Evolutionary conservation across 441 rosid genomes (phyloP), one percentile per base, ranked within the genome.

Genomic region (Gossypium trilobum): DNA sequence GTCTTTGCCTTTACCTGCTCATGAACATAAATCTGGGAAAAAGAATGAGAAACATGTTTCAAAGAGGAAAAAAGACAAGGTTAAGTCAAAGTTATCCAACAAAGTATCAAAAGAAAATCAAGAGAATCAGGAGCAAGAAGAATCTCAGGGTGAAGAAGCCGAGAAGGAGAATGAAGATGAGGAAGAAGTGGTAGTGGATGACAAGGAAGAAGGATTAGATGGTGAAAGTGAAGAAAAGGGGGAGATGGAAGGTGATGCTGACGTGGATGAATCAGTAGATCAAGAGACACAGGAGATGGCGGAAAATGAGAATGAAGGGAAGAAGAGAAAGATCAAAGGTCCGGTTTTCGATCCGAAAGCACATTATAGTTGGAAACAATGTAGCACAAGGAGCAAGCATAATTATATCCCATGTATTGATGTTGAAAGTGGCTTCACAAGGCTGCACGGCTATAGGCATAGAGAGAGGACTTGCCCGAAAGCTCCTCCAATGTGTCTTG

Each of bases 351-450:
- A 94, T 85, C 90, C 97, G 0, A 92, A 90, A 70, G 89, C 87
- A 23, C 91, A 73, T 79, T 92, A 88, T 75, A 85, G 75, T 80
- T 95, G 99, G 99, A 92, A 84, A 76, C 65, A 88, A 72, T 95
- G 99, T 71, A 85, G 79, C 84, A 85, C 91, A 68, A 91, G 88
- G 84, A 92, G 97, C 87, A 95, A 92, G 83, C 89, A 90, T 72
- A 92, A 92, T 81, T 95, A 91, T 81, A 92, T 95, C 82, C 99
- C 99, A 70, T 95, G 97, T 82, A 88, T 92, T 54, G 99, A 95
- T 81, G 81, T 83, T 72, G 97, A 92, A 66, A 85, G 89, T 73
- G 73, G 83, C 50, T 73, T 76, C 23, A 86, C 90, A 70, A 90
- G 85, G 84, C 39, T 87, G 71, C 95, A 81, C 74, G 81, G 85